Evolutionary conservation across 2,329 filamentous ascomycete species (phyloP).

Genomic region (Cadophora gregata): DNA sequence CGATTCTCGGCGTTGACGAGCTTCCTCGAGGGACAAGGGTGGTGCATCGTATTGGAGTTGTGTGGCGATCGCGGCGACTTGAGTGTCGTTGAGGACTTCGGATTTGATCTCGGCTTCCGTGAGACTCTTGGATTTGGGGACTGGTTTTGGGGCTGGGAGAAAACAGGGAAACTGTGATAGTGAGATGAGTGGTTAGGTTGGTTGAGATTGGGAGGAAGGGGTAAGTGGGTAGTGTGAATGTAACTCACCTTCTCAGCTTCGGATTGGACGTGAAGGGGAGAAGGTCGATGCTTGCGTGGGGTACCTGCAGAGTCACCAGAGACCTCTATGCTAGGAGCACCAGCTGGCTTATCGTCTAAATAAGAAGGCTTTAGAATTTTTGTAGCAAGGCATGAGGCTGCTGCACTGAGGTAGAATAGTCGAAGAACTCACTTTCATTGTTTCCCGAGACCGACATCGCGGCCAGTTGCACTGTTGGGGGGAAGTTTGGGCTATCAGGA

Average conservation of each 20-base stretch:
- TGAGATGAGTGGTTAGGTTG: background rate
- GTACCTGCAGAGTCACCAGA: background rate
- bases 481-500: background rate
- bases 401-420: too few species aligned
- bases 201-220: background rate
- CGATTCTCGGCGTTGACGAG: conserved; percentile 29
- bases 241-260: conserved; percentile 19
- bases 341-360: background rate
- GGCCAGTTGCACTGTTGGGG: background rate
- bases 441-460: background rate
- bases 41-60: conserved; percentile 14
- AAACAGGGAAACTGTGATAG: background rate
- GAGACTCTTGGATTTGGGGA: conserved; percentile 23
- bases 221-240: background rate
- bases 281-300: background rate
- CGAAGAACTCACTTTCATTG: background rate
- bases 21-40: conserved; percentile 32
- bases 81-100: conserved; percentile 4
- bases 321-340: background rate
- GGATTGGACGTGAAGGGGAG: background rate
- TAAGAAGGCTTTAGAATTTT: background rate
- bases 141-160: background rate
- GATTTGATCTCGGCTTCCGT: conserved; percentile 26
- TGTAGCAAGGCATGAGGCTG: background rate
- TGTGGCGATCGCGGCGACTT: conserved; percentile 17